phyloP scores from a whole-genome alignment of 805 yeast species.

The Candida pseudoglaebosa region DNA sequence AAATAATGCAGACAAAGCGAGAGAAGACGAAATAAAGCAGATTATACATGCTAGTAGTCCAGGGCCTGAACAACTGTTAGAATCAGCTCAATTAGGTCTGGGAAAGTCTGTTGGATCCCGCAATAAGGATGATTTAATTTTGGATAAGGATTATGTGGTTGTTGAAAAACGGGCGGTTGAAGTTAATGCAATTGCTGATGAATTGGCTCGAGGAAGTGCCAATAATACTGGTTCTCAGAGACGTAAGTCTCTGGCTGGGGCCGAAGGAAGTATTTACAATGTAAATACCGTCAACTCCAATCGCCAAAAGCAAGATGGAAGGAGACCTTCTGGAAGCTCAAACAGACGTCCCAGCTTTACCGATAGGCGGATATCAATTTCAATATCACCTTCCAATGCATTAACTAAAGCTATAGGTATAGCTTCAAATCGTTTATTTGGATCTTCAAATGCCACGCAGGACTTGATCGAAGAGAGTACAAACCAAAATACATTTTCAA shows the following conservation, averaged over 20 bases:
- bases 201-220: slow-evolving; percentile 62
- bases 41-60: slow-evolving; percentile 44
- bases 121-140: slow-evolving; percentile 42
- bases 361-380: slow-evolving; percentile 62
- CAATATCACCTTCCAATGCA: slow-evolving; percentile 82
- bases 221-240: slow-evolving; percentile 40
- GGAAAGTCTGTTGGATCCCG: slow-evolving; percentile 9
- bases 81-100: slow-evolving; percentile 19
- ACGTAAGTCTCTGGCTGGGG: slow-evolving; percentile 27
- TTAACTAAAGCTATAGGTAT: slow-evolving; percentile 81
- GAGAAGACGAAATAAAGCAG: slow-evolving; percentile 45
- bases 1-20: background rate
- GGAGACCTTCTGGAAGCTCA: slow-evolving; percentile 42
- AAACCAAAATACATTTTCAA: slow-evolving; percentile 12
- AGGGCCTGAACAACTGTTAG: slow-evolving; percentile 29
- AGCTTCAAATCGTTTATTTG: slow-evolving; percentile 86
- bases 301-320: slow-evolving; percentile 6
- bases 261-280: slow-evolving; percentile 17
- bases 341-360: slow-evolving; percentile 59
- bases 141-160: slow-evolving; percentile 87
- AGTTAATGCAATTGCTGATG: slow-evolving; percentile 93
- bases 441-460: slow-evolving; percentile 23
- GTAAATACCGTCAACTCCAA: slow-evolving; percentile 8
- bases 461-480: slow-evolving; percentile 5
- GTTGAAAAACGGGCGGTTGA: slow-evolving; percentile 94